These are phyloP conservation scores for Eutrema salsugineum DNA, from an alignment of 441 rosid species.

Conservation along the genomic window DNA sequence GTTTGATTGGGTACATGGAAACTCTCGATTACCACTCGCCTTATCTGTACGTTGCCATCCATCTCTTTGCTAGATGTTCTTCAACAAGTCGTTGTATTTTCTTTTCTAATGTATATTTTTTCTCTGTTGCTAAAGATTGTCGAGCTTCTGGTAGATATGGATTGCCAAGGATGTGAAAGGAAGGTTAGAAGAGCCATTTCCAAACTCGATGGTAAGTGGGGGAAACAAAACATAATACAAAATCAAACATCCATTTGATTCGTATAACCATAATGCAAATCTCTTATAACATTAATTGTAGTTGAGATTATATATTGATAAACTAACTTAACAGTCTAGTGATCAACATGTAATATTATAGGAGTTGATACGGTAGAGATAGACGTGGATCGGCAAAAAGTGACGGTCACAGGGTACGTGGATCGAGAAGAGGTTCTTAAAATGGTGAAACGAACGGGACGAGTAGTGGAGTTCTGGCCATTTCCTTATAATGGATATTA, in stretches of 20 bases:
- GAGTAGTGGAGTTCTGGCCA: constrained; percentile 79
- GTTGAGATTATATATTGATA: background rate
- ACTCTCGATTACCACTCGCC: constrained; percentile 43
- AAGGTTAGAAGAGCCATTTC: constrained; percentile 69
- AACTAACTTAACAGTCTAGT: background rate
- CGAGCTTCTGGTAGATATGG: constrained; percentile 88
- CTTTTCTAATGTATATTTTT: background rate
- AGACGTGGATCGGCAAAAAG: constrained; percentile 73
- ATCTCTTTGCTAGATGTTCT: background rate
- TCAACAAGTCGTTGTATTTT: background rate
- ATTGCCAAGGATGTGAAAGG: constrained; percentile 79
- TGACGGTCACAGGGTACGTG: constrained; percentile 69
- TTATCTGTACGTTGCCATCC: constrained; percentile 52
- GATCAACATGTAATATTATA: constrained; percentile 21
- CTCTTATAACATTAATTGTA: background rate
- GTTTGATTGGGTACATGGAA: constrained; percentile 57
- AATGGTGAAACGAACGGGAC: constrained; percentile 72
- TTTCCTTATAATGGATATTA: constrained; percentile 67
- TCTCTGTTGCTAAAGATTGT: constrained; percentile 39
- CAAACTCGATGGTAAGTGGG: constrained; percentile 63
- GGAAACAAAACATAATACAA: background rate
- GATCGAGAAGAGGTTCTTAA: constrained; percentile 66
- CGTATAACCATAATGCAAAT: background rate
- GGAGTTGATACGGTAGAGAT: constrained; percentile 75
- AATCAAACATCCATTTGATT: background rate